Percentiles rank a stretch among this genome's conserved stretches.
phyloP scores from a whole-genome alignment of 306 rosid species.

The Morella rubra region DNA sequence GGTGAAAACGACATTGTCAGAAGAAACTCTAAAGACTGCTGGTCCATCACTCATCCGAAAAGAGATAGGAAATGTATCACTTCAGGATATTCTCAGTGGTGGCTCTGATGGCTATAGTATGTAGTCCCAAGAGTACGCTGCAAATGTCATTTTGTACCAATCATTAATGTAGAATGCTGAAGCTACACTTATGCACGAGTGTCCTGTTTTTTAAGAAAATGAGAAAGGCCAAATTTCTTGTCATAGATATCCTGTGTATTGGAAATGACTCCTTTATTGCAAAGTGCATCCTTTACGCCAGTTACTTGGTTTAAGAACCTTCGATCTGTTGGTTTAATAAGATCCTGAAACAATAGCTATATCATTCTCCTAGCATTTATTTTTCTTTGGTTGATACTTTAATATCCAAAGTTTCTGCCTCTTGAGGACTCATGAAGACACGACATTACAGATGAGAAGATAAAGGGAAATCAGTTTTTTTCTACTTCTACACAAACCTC shows the following conservation, averaged over 20 bases:
- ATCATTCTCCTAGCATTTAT: slow-evolving; percentile 22
- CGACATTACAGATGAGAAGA: slow-evolving; percentile 84
- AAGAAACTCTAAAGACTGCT: slow-evolving; percentile 63
- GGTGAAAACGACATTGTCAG: slow-evolving; percentile 84
- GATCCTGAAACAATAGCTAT: slow-evolving; percentile 19
- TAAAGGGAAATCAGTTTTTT: slow-evolving; percentile 53
- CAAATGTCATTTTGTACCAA: slow-evolving; percentile 51
- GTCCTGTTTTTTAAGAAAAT: slow-evolving; percentile 36
- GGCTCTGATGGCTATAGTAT: slow-evolving; percentile 85
- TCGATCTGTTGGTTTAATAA: slow-evolving; percentile 16
- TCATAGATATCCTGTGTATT: slow-evolving; percentile 37
- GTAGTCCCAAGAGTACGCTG: slow-evolving; percentile 67
- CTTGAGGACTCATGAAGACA: slow-evolving; percentile 53
- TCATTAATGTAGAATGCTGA: slow-evolving; percentile 50
- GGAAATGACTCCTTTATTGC: slow-evolving; percentile 28
- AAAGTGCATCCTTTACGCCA: slow-evolving; percentile 29
- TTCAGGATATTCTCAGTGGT: slow-evolving; percentile 82
- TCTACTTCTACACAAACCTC: slow-evolving; percentile 40
- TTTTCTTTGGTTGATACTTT: slow-evolving; percentile 27
- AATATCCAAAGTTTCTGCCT: slow-evolving; percentile 29
- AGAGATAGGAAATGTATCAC: slow-evolving; percentile 82
- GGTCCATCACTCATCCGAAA: slow-evolving; percentile 73
- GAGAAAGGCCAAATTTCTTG: slow-evolving; percentile 27
- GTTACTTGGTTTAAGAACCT: background rate
- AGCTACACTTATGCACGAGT: slow-evolving; percentile 28